Evolutionary conservation across 1,284 basidiomycete genomes (phyloP), one percentile per base, ranked within the genome.

Genomic region (Ustilago vetiveriae): DNA sequence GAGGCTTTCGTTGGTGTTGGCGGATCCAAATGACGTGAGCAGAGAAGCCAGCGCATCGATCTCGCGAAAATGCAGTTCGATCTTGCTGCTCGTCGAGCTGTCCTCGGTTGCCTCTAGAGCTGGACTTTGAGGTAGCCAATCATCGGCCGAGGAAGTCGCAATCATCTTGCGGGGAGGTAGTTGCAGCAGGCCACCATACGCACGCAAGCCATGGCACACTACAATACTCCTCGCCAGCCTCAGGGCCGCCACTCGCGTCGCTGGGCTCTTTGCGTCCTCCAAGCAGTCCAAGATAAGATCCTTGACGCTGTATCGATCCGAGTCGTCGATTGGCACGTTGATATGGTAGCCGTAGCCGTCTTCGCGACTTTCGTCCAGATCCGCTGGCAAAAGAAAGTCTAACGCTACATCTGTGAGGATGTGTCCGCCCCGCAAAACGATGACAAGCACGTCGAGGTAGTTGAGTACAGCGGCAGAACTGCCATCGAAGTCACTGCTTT

Each of bases 401-500:
- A 79, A 35, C 6, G 75, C 57, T 9, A 70, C 69, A 3, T 79
- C 72, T 0, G 77, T 68, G 23, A 79, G 46, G 23, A 71, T 49
- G 43, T 71, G 66, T 1, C 55, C 68, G n/a, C 69, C 64, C 14
- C 76, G 65, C n/a, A 79, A 40, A 16, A 72, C 69, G 13, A 62
- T 57, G 29, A 76, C 41, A 3, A 79, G 54, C 8, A 76, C 67
- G n/a, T 97, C 92, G 63, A 98, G 89, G 77, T 98, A 98, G n/a
- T 90, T 92, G 87, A 98, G 90, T 47, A 98, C 93, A 2, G 95
- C 95, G 1, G 96, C 90, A 0, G 94, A 91, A 68, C 93, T 96
- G 22, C 94, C 94, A 82, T 98, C 94, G 6, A 85, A 82, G 64
- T 92, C 91, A 0, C 93, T 94, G 82, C 93, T 96, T 80, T 98